Evolutionary conservation across 179 eudicot species (phyloP), one percentile per base, ranked within the genome.

Genomic region (Silene noctiflora): DNA sequence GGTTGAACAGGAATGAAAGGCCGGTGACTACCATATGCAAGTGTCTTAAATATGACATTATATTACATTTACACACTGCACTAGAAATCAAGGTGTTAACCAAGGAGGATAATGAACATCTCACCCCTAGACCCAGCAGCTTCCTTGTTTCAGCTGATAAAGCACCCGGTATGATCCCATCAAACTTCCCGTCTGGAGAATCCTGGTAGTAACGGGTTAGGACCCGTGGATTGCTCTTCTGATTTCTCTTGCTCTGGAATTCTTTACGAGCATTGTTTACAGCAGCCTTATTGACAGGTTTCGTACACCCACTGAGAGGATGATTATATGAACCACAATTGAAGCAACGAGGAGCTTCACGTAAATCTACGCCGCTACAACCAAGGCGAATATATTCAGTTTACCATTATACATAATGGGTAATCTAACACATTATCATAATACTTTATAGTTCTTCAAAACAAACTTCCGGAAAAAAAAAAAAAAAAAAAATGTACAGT

Each of bases 271-370:
- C 98, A 80, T 77, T 94, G 74, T 64, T 91, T 20, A 94, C 93
- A 80, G 91, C 91, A 72, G 29, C 86, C 78, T 84, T 87, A 58
- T 94, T 84, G 75, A 90, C 86, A 62, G 98, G 96, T 82, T 86
- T 94, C 72, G 87, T 81, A 81, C 98, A 94, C 25, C 91, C 96
- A 80, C 86, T 88, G 35, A 94, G 79, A 19, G 97, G 80, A 80
- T 94, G 98, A 82, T 80, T 87, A 76, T 91, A 94, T 21, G 98
- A 91, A 66, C 90, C 88, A 84, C 98, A 94, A 77, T 94, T 94
- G 86, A 94, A 94, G 83, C 98, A 94, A 63, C 98, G 97, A 35
- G 91, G 86, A 77, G 87, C 85, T 80, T 92, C 91, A 70, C 86
- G 77, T 68, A 87, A 63, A 76, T 89, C 93, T 73, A 76, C 75